These are phyloP conservation scores for Fusarium setosum DNA, from an alignment of 2,329 filamentous ascomycete species.

Conservation along the genomic window DNA sequence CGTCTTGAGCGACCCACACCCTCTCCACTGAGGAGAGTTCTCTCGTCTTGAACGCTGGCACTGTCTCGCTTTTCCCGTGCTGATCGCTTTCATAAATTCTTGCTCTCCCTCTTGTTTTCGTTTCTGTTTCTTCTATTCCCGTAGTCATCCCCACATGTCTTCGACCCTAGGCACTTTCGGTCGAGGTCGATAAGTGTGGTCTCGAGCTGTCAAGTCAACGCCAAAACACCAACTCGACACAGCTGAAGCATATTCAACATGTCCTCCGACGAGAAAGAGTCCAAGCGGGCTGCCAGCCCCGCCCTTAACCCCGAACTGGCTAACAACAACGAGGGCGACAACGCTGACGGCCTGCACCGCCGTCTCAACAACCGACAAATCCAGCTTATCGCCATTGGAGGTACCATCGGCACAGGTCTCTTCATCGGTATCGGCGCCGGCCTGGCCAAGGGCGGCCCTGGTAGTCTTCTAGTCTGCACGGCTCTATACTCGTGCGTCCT, in stretches of 20 bases:
- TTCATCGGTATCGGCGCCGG: conserved; percentile 36
- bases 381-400: conserved; percentile 33
- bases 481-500: conserved; percentile 33
- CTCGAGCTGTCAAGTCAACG: not conserved
- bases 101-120: not conserved
- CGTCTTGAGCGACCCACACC: conserved; percentile 17
- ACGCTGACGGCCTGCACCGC: conserved; percentile 29
- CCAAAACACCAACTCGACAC: conserved; percentile 10
- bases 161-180: conserved; percentile 5
- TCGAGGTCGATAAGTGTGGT: conserved; percentile 13
- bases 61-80: conserved; percentile 5
- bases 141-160: conserved; percentile 17
- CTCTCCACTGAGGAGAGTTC: conserved; percentile 13
- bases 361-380: conserved; percentile 38
- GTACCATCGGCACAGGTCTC: conserved; percentile 30
- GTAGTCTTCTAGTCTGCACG: conserved; percentile 31
- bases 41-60: not conserved
- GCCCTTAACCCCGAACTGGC: not conserved
- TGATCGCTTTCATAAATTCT: conserved; percentile 21
- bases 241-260: conserved; percentile 16
- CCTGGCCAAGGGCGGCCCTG: conserved; percentile 32
- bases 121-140: not conserved
- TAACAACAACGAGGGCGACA: conserved; percentile 17
- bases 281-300: conserved; percentile 23
- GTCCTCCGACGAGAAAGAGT: conserved; percentile 32